Base-by-base conservation (phyloP, 202 grass and related monocot genomes). In the Digitaria exilis region DNA sequence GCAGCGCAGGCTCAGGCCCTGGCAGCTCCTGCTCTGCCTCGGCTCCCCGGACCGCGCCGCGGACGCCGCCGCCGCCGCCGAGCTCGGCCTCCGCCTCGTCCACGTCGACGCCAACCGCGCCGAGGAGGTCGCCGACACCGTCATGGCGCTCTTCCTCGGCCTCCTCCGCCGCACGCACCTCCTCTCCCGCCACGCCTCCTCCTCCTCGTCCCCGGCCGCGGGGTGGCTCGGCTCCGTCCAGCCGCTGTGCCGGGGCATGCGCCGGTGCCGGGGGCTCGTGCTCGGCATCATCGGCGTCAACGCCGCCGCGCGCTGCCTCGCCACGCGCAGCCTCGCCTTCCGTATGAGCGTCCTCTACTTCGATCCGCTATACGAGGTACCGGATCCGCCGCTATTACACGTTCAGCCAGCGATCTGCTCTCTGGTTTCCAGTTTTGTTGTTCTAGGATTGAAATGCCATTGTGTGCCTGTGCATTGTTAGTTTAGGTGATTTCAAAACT, bases 21-120 rank as follows among this genome's bases (percentile, higher is more conserved):
- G 91, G 93, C 96, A 96, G 89, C 91, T 98, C 9, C 61, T 98
- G n/a, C 96, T 92, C 58, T 96, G 93, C 81, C 89, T 98, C n/a
- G 85, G 91, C n/a, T 98, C 91, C 24, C 61, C 85, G 5, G 96
- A 96, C 89, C 89, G 91, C 34, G 89, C 84, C 69, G 90, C 86
- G 12, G 90, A 97, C 67, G 84, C 86, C 58, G 87, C 87, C 25
- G 87, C 78, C 0, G 96, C 93, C 49, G 80, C 91, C 10, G 96
- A 98, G 69, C 96, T 98, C 25, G 92, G 92, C 2, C 82, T 97
- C 78, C 81, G 90, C 69, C 84, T 97, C 31, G 84, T 90, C 28
- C 95, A 97, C 37, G 90, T 95, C 12, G 92, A 94, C 81, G 84
- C 95, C 43, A 91, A 86, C 76, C 90, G 92, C 46, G 88, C 90